These are phyloP conservation scores for Pyricularia sp. DNA, from an alignment of 2,329 filamentous ascomycete species.

Conservation along the genomic window DNA sequence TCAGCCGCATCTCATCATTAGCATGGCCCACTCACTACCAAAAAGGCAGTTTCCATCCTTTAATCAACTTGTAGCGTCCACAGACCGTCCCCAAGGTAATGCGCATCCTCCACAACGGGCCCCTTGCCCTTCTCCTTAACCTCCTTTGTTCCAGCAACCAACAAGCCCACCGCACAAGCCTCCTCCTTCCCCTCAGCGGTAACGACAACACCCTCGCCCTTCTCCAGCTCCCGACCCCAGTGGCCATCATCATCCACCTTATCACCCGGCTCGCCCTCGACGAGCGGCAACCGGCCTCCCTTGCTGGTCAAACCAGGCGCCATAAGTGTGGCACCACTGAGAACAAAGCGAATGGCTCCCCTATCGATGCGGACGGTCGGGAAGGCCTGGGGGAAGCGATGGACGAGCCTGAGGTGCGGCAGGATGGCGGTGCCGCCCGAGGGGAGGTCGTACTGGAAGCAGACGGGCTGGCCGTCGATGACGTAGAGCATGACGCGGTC, in stretches of 20 bases:
- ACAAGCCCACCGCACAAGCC: conserved; percentile 76
- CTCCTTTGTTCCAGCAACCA: conserved; percentile 80
- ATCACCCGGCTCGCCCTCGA: conserved; percentile 17
- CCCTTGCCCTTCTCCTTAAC: conserved; percentile 94
- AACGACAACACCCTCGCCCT: conserved; percentile 79
- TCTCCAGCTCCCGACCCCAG: conserved; percentile 60
- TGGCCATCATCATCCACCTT: conserved; percentile 41
- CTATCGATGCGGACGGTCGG: conserved; percentile 83
- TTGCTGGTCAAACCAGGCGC: conserved; percentile 81
- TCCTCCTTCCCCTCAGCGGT: conserved; percentile 90
- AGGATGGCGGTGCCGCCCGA: conserved; percentile 51
- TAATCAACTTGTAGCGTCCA: conserved; percentile 62
- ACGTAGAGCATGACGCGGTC: conserved; percentile 87
- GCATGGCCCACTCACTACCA: not conserved
- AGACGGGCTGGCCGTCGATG: conserved; percentile 67
- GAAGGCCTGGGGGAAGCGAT: conserved; percentile 80
- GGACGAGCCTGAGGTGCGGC: conserved; percentile 81
- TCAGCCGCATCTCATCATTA: not conserved
- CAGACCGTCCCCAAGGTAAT: conserved; percentile 88
- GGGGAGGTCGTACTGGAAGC: conserved; percentile 74
- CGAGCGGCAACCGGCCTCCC: conserved; percentile 68
- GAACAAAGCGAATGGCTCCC: conserved; percentile 92
- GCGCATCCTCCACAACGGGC: conserved; percentile 83
- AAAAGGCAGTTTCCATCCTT: not conserved
- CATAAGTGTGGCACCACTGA: conserved; percentile 92